Conservation (phyloP, 2,329 filamentous ascomycete species). For the Pseudogymnoascus sp. region DNA sequence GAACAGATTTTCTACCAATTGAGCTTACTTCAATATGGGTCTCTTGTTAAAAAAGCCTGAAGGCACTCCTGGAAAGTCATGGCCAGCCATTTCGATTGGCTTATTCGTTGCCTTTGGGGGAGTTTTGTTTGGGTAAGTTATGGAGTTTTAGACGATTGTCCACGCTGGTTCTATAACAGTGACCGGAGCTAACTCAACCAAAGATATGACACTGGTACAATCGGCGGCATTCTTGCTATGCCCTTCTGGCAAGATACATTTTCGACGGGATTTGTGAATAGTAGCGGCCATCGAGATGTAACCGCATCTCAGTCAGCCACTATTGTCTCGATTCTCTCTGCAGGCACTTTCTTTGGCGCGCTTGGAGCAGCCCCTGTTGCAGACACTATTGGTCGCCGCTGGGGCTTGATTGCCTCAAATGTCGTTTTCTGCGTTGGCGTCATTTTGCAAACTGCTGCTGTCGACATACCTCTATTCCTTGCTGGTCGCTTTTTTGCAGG, state of each 20-base stretch:
- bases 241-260: slow-evolving; percentile 52
- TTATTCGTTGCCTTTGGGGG: slow-evolving; percentile 53
- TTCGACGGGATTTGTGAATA: slow-evolving; percentile 44
- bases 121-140: slow-evolving; percentile 28
- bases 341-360: slow-evolving; percentile 71
- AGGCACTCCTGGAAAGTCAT: slow-evolving; percentile 14
- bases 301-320: slow-evolving; percentile 52
- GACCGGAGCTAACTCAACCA: slow-evolving; percentile 25
- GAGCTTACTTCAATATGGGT: slow-evolving; percentile 11
- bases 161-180: slow-evolving; percentile 21
- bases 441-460: slow-evolving; percentile 59
- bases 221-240: slow-evolving; percentile 53
- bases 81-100: slow-evolving; percentile 37
- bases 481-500: slow-evolving; percentile 70
- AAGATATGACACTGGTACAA: slow-evolving; percentile 54
- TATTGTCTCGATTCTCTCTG: slow-evolving; percentile 69
- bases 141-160: slow-evolving; percentile 35
- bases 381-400: slow-evolving; percentile 60
- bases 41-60: slow-evolving; percentile 13
- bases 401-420: slow-evolving; percentile 55
- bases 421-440: slow-evolving; percentile 63
- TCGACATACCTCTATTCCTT: slow-evolving; percentile 56
- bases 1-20: not conserved
- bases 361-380: slow-evolving; percentile 55
- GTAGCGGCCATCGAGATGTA: slow-evolving; percentile 39